Percentiles rank a stretch among this genome's conserved stretches.
Evolutionary conservation across 306 rosid genomes (phyloP).

Genomic region (Urtica urens): DNA sequence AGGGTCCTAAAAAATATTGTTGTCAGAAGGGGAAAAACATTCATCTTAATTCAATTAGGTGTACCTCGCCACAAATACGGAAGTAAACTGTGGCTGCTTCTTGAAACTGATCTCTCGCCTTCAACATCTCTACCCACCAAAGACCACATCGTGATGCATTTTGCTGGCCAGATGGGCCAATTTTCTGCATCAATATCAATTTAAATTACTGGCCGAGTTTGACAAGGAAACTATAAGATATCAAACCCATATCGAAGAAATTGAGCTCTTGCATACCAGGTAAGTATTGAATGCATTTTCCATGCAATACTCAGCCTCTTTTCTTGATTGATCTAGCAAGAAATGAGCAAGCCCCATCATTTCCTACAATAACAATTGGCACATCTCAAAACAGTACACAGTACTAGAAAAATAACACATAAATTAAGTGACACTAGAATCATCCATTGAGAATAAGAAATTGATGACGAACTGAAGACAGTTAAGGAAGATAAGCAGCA

Average conservation of each 20-base stretch:
- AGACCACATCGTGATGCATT: constrained; percentile 88
- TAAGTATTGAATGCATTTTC: constrained; percentile 91
- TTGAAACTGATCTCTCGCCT: constrained; percentile 62
- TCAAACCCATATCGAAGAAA: neutral
- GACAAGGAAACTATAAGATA: neutral
- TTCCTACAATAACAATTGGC: constrained; percentile 50
- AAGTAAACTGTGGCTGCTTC: constrained; percentile 90
- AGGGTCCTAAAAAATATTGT: constrained; percentile 48
- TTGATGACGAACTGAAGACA: too few relatives aligned
- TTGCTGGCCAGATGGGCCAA: constrained; percentile 70
- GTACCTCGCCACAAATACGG: constrained; percentile 93
- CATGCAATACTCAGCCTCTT: constrained; percentile 99
- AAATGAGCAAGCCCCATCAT: constrained; percentile 94
- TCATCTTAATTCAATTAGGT: constrained; percentile 8
- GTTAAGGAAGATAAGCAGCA: neutral
- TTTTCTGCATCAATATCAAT: constrained; percentile 39
- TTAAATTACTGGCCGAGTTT: neutral
- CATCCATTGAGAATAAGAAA: too few relatives aligned
- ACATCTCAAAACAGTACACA: constrained; percentile 12
- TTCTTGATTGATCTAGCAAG: constrained; percentile 85
- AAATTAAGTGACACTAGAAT: too few relatives aligned
- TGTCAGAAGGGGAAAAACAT: constrained; percentile 25
- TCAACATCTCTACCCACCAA: constrained; percentile 95
- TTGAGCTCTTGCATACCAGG: constrained; percentile 41
- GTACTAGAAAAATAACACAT: neutral